Evolutionary conservation across 306 rosid species (phyloP).

Genomic region (Vigna mungo): DNA sequence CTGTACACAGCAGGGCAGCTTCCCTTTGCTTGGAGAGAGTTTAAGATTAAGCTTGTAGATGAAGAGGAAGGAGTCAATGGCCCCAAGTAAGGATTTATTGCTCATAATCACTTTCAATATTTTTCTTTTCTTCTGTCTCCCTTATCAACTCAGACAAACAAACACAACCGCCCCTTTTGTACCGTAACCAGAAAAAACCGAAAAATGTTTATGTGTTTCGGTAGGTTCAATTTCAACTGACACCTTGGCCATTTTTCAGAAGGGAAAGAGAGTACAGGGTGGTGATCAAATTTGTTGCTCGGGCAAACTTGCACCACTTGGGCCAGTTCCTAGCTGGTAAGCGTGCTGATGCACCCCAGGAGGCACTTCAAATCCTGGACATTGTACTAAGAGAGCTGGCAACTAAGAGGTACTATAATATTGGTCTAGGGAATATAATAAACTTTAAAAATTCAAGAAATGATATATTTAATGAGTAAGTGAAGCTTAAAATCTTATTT

Average conservation of each 20-base stretch:
- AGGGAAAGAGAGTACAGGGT: constrained; percentile 82
- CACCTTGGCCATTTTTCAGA: constrained; percentile 51
- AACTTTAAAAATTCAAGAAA: not conserved
- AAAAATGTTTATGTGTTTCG: constrained; percentile 9
- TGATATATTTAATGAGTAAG: constrained; percentile 3
- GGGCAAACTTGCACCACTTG: constrained; percentile 92
- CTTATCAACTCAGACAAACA: not conserved
- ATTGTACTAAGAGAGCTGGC: constrained; percentile 87
- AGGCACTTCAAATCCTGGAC: constrained; percentile 92
- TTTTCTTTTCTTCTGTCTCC: constrained; percentile 10
- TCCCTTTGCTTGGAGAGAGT: constrained; percentile 85
- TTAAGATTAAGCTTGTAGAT: constrained; percentile 72
- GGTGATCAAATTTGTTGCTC: constrained; percentile 87
- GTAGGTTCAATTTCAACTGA: constrained; percentile 33
- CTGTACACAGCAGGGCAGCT: constrained; percentile 96
- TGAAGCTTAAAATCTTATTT: constrained; percentile 32
- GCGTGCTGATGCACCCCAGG: constrained; percentile 91
- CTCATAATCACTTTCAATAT: constrained; percentile 16
- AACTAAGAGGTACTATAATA: constrained; percentile 62
- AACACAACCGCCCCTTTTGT: constrained; percentile 9
- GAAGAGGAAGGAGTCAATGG: constrained; percentile 70
- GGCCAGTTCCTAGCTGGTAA: constrained; percentile 93
- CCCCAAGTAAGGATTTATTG: constrained; percentile 68
- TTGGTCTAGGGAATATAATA: not conserved
- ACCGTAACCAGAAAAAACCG: constrained; percentile 9